Conservation (phyloP, 176 grass and related monocot species). For the Paspalum vaginatum region DNA sequence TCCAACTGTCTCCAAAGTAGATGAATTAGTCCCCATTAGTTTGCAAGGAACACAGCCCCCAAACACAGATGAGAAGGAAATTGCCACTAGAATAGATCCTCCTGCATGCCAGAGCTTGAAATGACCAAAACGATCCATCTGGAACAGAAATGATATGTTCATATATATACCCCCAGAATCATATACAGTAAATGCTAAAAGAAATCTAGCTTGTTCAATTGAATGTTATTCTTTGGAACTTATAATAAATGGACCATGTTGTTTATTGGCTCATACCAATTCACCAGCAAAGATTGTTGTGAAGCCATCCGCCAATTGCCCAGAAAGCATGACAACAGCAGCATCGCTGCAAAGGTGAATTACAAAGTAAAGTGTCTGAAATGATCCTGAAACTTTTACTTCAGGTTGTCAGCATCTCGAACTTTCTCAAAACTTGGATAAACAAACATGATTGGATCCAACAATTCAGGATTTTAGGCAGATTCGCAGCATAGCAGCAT, state of each 20-base stretch:
- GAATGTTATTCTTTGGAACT: slow-evolving; percentile 11
- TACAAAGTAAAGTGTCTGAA: slow-evolving; percentile 36
- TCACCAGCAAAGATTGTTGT: slow-evolving; percentile 94
- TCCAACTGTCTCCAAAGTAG: slow-evolving; percentile 78
- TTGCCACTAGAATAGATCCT: slow-evolving; percentile 87
- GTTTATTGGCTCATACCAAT: slow-evolving; percentile 58
- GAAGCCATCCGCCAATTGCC: slow-evolving; percentile 93
- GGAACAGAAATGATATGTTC: slow-evolving; percentile 32
- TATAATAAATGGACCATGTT: background rate
- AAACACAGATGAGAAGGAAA: slow-evolving; percentile 98
- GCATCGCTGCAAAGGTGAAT: slow-evolving; percentile 72
- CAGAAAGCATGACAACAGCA: slow-evolving; percentile 96
- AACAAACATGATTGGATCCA: background rate
- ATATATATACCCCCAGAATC: slow-evolving; percentile 18
- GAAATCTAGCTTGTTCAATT: background rate
- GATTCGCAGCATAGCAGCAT: slow-evolving; percentile 13
- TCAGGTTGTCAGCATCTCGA: slow-evolving; percentile 23
- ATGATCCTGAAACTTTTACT: slow-evolving; percentile 7
- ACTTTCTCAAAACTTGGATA: slow-evolving; percentile 15
- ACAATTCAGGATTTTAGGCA: slow-evolving; percentile 2
- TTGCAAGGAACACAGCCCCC: slow-evolving; percentile 87
- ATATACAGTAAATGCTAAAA: slow-evolving; percentile 27
- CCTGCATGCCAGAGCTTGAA: slow-evolving; percentile 99
- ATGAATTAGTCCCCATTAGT: slow-evolving; percentile 63
- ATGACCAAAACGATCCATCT: slow-evolving; percentile 97